Evolutionary conservation across 495 filamentous ascomycete species (phyloP).

Genomic region (Alectoria sarmentosa): DNA sequence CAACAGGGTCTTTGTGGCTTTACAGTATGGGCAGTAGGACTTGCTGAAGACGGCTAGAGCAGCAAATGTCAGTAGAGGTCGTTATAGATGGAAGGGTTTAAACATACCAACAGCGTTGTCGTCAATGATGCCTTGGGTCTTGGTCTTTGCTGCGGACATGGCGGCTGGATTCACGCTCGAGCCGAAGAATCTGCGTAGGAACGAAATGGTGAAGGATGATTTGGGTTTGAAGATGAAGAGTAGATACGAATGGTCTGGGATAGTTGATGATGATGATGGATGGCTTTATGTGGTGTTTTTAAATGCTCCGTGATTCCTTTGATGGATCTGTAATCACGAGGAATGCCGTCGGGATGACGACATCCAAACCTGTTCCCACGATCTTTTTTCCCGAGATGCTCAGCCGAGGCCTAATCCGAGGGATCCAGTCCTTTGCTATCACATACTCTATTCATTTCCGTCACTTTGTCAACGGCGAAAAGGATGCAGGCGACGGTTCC

Average conservation of each 20-base stretch:
- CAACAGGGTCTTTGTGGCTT: conserved; percentile 66
- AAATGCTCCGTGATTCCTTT: not conserved
- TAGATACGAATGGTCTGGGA: not conserved
- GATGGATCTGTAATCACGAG: conserved; percentile 4
- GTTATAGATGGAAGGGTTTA: not conserved
- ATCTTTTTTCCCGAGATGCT: too few relatives aligned
- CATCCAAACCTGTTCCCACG: too few relatives aligned
- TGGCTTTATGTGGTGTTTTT: conserved; percentile 2
- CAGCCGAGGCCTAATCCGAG: too few relatives aligned
- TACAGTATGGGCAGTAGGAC: conserved; percentile 95
- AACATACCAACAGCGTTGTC: conserved; percentile 81
- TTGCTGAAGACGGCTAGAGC: conserved; percentile 84
- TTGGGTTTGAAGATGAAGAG: not conserved
- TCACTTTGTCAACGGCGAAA: not conserved
- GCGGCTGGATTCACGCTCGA: conserved; percentile 51
- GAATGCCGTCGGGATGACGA: conserved; percentile 4
- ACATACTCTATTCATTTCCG: too few relatives aligned
- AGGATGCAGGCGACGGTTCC: not conserved
- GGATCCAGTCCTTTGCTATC: too few relatives aligned
- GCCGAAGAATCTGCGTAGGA: conserved; percentile 72
- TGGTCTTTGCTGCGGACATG: conserved; percentile 81
- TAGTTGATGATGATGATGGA: not conserved
- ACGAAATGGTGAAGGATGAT: conserved; percentile 54
- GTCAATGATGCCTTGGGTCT: conserved; percentile 81
- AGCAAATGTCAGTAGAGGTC: not conserved